Evolutionary conservation across 1,139 yeast genomes (phyloP), one percentile per base, ranked within the genome.

Genomic region (Protomyces inundatus): DNA sequence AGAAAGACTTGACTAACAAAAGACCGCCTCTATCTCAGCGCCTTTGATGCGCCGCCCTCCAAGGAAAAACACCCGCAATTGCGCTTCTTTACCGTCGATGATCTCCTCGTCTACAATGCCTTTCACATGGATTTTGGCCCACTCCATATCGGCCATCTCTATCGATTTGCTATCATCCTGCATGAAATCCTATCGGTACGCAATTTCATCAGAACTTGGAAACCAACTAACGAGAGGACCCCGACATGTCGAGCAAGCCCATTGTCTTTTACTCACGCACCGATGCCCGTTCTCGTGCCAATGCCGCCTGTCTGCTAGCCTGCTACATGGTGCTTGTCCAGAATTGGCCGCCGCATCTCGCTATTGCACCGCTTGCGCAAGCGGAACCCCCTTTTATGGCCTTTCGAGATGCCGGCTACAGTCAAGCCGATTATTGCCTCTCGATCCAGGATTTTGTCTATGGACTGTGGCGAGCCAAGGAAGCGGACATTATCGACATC

Each of bases 381-480:
- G 84, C 87, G 3, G 93, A 88, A 59, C 97, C 97, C 0, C 97
- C 98, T 2, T 86, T 91, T 70, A 91, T 88, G 86, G 87, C 93
- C 0, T 93, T 91, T 75, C 81, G 98, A 73, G 98, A 93, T 75
- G 98, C 98, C 0, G 98, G 98, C 1, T 93, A 93, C 75, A 88
- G 97, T 4, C 87, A 86, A 66, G 97, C 98, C 0, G 98, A 93
- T 75, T 93, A 89, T 73, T 95, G 88, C 72, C 84, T 93, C 68
- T 84, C 96, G 10, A 89, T 93, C 68, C 98, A 93, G 75, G 98
- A 93, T 74, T 83, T 93, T 14, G 96, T 93, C 2, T 93, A 93
- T 71, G 98, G 95, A 9, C 85, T 95, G 75, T 93, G 98, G 98
- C 81, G 97, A 71, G 98, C 98, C n/a, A 93, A 93, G 73, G 97